Percentiles rank a stretch among this genome's conserved stretches.
Conservation (phyloP, 305 asterid genomes). For the Fraxinus sp. region DNA sequence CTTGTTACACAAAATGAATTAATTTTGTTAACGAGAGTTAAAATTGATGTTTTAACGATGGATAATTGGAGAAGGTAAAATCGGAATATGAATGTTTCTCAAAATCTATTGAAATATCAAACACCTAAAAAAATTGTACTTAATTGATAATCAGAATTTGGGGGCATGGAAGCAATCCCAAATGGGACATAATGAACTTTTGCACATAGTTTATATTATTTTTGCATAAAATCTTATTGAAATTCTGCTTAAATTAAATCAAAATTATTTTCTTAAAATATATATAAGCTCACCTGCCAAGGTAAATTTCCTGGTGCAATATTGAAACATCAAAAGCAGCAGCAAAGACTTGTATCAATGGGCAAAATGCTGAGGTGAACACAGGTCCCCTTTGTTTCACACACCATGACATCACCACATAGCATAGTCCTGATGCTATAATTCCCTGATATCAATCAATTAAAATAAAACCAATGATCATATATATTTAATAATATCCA, state of each 20-base stretch:
- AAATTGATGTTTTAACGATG: too few species aligned
- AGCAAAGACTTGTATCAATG: constrained; percentile 65
- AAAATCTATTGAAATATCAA: too few species aligned
- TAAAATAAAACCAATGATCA: background rate
- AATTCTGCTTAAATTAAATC: background rate
- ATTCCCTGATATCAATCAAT: constrained; percentile 44
- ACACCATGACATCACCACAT: constrained; percentile 70
- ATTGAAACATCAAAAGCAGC: constrained; percentile 58
- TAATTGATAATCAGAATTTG: background rate
- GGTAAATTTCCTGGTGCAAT: constrained; percentile 58
- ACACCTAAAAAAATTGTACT: too few species aligned
- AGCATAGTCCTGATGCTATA: constrained; percentile 70
- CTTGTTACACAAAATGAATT: background rate
- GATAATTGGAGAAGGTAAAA: background rate
- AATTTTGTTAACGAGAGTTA: too few species aligned
- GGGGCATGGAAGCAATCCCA: background rate
- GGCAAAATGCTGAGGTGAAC: constrained; percentile 74
- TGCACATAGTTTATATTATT: background rate
- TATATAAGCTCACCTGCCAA: constrained; percentile 54
- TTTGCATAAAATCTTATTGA: background rate
- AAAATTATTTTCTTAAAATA: background rate
- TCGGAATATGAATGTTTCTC: background rate
- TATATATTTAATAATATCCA: background rate
- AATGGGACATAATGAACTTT: too few species aligned
- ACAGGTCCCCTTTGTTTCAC: constrained; percentile 71